A percentile compares a stretch with the other conserved stretches of the same genome.
These are phyloP conservation scores for Annona squamosa DNA, from an alignment of 164 flowering plant species.

Conservation along the genomic window DNA sequence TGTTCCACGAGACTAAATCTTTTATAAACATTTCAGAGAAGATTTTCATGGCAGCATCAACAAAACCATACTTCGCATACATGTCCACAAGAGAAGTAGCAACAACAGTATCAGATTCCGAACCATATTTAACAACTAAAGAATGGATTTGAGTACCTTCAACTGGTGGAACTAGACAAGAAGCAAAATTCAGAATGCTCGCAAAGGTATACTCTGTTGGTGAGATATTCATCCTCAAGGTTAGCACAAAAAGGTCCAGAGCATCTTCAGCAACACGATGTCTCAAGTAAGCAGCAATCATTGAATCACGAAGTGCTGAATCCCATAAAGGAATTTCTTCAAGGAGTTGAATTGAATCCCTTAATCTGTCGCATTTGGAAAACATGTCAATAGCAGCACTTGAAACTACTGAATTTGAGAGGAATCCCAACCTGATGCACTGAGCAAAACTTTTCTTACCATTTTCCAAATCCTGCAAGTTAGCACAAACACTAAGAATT, in stretches of 20 bases:
- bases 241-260: conserved; percentile 30
- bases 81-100: conserved; percentile 50
- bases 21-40: conserved; percentile 28
- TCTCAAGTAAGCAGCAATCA: conserved; percentile 48
- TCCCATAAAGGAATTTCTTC: conserved; percentile 36
- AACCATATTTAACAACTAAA: conserved; percentile 43
- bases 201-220: conserved; percentile 54
- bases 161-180: conserved; percentile 25
- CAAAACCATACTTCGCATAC: conserved; percentile 42
- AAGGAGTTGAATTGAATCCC: conserved; percentile 43
- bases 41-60: conserved; percentile 31
- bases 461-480: conserved; percentile 35
- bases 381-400: conserved; percentile 72
- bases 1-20: conserved; percentile 64
- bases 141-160: conserved; percentile 51
- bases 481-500: conserved; percentile 35
- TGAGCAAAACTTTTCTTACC: conserved; percentile 55
- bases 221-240: conserved; percentile 27
- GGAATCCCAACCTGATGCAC: conserved; percentile 45
- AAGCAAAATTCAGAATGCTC: conserved; percentile 33
- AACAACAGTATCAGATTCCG: conserved; percentile 37
- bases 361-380: conserved; percentile 63
- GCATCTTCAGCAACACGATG: conserved; percentile 36
- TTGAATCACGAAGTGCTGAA: conserved; percentile 43
- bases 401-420: conserved; percentile 47